phyloP scores from a whole-genome alignment of 2,329 filamentous ascomycete genomes.

The Fusarium lyarnte region DNA sequence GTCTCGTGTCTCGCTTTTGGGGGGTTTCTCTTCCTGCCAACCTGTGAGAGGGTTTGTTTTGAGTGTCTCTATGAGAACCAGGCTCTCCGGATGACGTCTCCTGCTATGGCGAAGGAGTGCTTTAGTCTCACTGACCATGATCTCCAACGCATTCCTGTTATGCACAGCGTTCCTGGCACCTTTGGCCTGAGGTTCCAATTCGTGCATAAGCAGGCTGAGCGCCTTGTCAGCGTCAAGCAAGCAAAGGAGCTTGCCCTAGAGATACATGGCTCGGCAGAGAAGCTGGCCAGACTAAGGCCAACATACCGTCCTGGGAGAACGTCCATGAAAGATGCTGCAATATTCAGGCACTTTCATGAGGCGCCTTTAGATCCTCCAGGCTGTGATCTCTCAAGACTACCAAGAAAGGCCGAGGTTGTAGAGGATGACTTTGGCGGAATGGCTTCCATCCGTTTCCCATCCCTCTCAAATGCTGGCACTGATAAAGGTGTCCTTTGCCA shows the following conservation, averaged over 20 bases:
- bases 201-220: constrained; percentile 20
- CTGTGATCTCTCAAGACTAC: constrained; percentile 37
- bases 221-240: constrained; percentile 44
- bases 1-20: constrained; percentile 44
- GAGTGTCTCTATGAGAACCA: constrained; percentile 43
- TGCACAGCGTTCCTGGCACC: constrained; percentile 37
- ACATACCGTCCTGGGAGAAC: constrained; percentile 11
- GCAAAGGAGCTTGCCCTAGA: constrained; percentile 41
- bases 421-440: constrained; percentile 40
- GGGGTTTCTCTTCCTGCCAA: constrained; percentile 46
- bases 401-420: constrained; percentile 23
- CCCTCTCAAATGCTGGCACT: constrained; percentile 17
- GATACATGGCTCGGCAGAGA: constrained; percentile 38
- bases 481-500: constrained; percentile 39
- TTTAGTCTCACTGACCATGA: constrained; percentile 38
- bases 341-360: constrained; percentile 35
- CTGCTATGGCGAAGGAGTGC: constrained; percentile 33
- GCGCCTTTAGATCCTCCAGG: constrained; percentile 34
- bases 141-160: constrained; percentile 31
- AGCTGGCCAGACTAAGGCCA: constrained; percentile 19
- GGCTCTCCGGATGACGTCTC: constrained; percentile 40
- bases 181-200: constrained; percentile 36
- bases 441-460: constrained; percentile 43
- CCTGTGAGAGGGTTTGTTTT: constrained; percentile 46
- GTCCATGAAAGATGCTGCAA: constrained; percentile 27